These are phyloP conservation scores for Aspergillus brasiliensis DNA, from an alignment of 2,329 filamentous ascomycete species.

Conservation along the genomic window DNA sequence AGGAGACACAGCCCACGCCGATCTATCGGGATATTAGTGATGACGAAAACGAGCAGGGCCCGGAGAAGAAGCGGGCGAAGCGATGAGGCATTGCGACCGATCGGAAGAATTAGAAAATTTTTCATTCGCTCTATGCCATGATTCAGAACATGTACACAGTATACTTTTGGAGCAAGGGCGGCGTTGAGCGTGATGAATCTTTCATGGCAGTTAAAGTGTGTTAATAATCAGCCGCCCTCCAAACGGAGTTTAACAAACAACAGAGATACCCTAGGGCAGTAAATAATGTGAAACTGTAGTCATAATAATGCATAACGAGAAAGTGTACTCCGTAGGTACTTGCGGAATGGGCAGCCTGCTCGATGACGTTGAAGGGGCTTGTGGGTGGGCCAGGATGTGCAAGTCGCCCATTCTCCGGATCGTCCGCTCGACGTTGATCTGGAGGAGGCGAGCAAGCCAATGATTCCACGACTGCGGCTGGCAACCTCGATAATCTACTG, in stretches of 20 bases:
- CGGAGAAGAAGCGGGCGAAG: constrained; percentile 63
- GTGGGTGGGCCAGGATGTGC: constrained; percentile 1
- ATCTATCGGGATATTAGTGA: constrained; percentile 90
- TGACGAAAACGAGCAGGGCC: constrained; percentile 69
- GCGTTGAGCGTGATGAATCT: background rate
- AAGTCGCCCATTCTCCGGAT: constrained; percentile 4
- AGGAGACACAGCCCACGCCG: constrained; percentile 85
- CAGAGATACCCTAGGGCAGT: background rate
- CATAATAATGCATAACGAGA: background rate
- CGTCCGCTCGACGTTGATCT: background rate
- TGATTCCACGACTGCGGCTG: background rate
- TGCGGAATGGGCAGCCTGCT: constrained; percentile 3
- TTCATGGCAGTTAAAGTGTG: background rate
- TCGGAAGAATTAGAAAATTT: background rate
- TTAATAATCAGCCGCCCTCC: background rate
- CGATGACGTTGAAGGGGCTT: constrained; percentile 19
- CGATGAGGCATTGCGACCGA: constrained; percentile 21
- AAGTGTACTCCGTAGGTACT: background rate
- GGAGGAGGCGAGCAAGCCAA: constrained; percentile 5
- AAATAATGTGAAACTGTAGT: background rate
- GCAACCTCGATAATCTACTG: constrained; percentile 5
- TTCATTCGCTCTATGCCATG: background rate
- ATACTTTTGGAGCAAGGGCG: background rate
- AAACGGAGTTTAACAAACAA: background rate
- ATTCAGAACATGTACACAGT: background rate